phyloP scores from a whole-genome alignment of 352 stramenopile species.

The Pythium rishiriense region DNA sequence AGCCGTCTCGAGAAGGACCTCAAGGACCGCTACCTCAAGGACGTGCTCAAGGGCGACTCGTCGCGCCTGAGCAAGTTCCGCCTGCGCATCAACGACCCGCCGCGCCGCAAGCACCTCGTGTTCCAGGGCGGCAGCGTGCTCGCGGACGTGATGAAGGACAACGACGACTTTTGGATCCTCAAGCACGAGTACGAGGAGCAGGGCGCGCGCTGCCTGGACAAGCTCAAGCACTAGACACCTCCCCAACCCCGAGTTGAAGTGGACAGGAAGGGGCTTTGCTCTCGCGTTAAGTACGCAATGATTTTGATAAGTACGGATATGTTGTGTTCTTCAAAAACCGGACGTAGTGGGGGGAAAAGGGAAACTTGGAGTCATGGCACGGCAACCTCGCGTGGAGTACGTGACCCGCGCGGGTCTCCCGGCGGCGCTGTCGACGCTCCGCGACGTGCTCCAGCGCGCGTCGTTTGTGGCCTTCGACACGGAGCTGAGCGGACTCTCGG shows the following conservation, averaged over 20 bases:
- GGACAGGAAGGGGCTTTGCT: not conserved
- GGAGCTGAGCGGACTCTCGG: constrained; percentile 72
- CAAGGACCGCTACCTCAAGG: constrained; percentile 75
- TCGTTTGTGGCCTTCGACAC: constrained; percentile 79
- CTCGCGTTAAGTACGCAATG: not conserved
- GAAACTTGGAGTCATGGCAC: not conserved
- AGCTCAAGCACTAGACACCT: constrained; percentile 48
- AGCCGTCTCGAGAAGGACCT: constrained; percentile 93
- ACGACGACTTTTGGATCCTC: constrained; percentile 93
- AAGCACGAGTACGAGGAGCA: constrained; percentile 95
- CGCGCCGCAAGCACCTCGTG: constrained; percentile 94
- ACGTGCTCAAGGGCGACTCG: constrained; percentile 89
- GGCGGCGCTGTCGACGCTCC: constrained; percentile 11
- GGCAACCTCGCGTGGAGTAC: constrained; percentile 15
- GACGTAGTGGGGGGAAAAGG: not conserved
- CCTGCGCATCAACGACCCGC: constrained; percentile 95
- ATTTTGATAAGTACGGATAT: constrained; percentile 8
- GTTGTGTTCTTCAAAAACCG: constrained; percentile 3
- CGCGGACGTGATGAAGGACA: constrained; percentile 94
- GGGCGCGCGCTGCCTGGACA: constrained; percentile 83
- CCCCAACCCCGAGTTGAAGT: not conserved
- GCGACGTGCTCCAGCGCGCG: constrained; percentile 22
- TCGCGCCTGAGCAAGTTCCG: constrained; percentile 92
- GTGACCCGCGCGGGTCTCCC: constrained; percentile 16
- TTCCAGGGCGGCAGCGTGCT: constrained; percentile 94